These are phyloP conservation scores for Annulohypoxylon stygium DNA, from an alignment of 495 filamentous ascomycete species.

Conservation along the genomic window DNA sequence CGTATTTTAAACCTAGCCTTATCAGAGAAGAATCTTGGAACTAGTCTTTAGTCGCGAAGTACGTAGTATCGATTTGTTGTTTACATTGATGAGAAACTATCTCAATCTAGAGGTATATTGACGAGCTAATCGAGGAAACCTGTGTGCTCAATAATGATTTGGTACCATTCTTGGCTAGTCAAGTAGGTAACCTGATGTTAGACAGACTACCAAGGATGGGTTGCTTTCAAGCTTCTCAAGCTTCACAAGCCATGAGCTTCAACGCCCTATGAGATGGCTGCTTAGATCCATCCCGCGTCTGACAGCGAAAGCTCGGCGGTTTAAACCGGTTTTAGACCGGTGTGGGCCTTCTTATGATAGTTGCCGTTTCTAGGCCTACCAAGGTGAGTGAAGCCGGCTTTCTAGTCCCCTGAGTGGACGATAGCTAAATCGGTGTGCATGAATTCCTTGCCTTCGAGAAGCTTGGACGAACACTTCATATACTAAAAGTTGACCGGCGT, in stretches of 20 bases:
- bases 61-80: neutral
- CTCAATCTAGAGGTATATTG: neutral
- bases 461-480: constrained; percentile 28
- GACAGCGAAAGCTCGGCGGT: constrained; percentile 26
- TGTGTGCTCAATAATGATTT: neutral
- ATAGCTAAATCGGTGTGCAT: constrained; percentile 30
- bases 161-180: neutral
- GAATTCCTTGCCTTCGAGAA: constrained; percentile 27
- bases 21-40: neutral
- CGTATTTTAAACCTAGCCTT: neutral
- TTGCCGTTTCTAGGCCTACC: constrained; percentile 26
- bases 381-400: constrained; percentile 1
- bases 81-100: neutral
- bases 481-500: constrained; percentile 9
- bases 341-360: constrained; percentile 23
- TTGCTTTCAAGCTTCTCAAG: constrained; percentile 5
- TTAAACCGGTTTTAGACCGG: constrained; percentile 34
- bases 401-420: constrained; percentile 3
- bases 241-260: neutral
- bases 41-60: neutral
- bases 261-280: neutral
- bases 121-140: neutral
- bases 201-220: constrained; percentile 3
- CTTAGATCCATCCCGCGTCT: constrained; percentile 21
- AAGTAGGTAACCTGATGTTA: neutral